Evolutionary conservation across 371 early-diverging fungal species (phyloP).

Genomic region (Apophysomyces trapeziformis): DNA sequence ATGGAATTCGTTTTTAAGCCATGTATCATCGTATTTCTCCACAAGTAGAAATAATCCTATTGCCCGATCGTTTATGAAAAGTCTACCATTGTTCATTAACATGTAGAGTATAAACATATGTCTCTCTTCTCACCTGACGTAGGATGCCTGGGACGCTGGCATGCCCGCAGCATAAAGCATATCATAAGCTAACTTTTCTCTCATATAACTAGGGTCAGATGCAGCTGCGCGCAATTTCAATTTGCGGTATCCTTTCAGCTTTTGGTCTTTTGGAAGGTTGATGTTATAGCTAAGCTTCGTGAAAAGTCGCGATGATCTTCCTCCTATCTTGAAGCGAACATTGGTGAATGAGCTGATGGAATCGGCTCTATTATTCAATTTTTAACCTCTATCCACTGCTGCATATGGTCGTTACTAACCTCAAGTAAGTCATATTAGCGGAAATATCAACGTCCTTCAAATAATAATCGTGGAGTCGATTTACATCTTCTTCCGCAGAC

Average conservation of each 20-base stretch:
- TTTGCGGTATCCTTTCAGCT: constrained; percentile 45
- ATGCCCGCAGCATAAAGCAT: constrained; percentile 46
- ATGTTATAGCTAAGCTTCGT: constrained; percentile 29
- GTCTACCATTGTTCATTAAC: constrained; percentile 17
- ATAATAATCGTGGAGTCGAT: constrained; percentile 28
- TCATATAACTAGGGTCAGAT: constrained; percentile 46
- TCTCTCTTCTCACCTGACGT: constrained; percentile 30
- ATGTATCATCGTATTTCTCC: constrained; percentile 38
- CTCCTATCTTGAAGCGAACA: constrained; percentile 29
- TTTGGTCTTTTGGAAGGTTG: constrained; percentile 17
- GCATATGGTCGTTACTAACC: constrained; percentile 18
- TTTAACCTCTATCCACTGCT: neutral
- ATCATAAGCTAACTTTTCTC: constrained; percentile 47
- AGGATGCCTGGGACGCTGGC: constrained; percentile 44
- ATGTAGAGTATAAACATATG: neutral
- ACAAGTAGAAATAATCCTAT: constrained; percentile 35
- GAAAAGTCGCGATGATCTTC: constrained; percentile 27
- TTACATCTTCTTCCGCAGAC: constrained; percentile 22
- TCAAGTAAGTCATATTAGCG: constrained; percentile 34
- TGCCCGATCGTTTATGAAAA: constrained; percentile 34
- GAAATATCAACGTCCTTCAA: constrained; percentile 25
- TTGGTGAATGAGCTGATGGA: constrained; percentile 15
- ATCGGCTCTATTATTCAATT: neutral
- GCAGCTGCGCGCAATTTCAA: constrained; percentile 54
- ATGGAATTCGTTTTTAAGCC: constrained; percentile 36